Conservation (phyloP, 345 rosid species). For the Pugionium cornutum region DNA sequence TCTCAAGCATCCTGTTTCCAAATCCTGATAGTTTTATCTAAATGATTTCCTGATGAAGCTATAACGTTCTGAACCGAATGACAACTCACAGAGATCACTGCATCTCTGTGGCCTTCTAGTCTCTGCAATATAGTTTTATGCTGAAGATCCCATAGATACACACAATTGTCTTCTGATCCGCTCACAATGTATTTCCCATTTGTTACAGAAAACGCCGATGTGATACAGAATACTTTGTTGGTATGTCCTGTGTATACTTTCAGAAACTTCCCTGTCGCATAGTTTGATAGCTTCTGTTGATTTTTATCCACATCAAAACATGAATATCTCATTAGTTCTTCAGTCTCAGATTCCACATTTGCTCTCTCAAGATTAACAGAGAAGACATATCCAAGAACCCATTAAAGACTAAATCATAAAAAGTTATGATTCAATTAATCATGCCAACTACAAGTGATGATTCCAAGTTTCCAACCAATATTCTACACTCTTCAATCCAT, state of each 20-base stretch:
- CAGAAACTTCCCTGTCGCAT: slow-evolving; percentile 78
- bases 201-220: slow-evolving; percentile 93
- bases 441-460: neutral
- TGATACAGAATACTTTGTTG: slow-evolving; percentile 72
- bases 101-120: slow-evolving; percentile 81
- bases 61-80: slow-evolving; percentile 75
- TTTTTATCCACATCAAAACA: slow-evolving; percentile 1
- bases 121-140: slow-evolving; percentile 77
- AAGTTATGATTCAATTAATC: no score
- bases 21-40: slow-evolving; percentile 71
- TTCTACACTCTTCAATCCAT: neutral
- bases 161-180: slow-evolving; percentile 89
- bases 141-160: slow-evolving; percentile 95
- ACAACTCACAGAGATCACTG: slow-evolving; percentile 82
- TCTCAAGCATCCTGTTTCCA: slow-evolving; percentile 71
- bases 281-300: slow-evolving; percentile 84
- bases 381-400: neutral
- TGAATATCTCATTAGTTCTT: slow-evolving; percentile 7
- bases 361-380: neutral
- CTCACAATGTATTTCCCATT: slow-evolving; percentile 92
- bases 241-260: slow-evolving; percentile 84
- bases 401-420: neutral
- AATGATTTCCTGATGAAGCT: slow-evolving; percentile 83
- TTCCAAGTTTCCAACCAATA: neutral
- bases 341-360: slow-evolving; percentile 1